phyloP scores from a whole-genome alignment of 2,329 filamentous ascomycete genomes.

The Ophiostoma piceae region DNA sequence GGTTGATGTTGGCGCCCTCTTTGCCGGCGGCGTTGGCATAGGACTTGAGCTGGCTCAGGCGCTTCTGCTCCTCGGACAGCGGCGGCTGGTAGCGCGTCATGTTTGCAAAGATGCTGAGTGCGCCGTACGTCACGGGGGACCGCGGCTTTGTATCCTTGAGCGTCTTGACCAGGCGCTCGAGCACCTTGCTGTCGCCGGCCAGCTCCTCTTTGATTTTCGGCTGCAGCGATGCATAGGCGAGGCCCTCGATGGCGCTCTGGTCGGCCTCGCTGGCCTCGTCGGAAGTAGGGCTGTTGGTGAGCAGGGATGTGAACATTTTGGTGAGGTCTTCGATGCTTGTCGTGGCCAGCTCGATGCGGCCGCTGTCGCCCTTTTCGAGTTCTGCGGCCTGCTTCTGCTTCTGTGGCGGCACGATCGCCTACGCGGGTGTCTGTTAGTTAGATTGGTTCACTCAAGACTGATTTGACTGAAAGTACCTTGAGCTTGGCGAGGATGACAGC shows the following conservation, averaged over 20 bases:
- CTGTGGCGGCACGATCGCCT: slow-evolving; percentile 48
- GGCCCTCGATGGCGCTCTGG: slow-evolving; percentile 72
- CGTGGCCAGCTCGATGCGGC: slow-evolving; percentile 44
- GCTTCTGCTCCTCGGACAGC: slow-evolving; percentile 84
- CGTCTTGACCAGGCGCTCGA: slow-evolving; percentile 63
- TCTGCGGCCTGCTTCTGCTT: slow-evolving; percentile 32
- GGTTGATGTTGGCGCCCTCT: slow-evolving; percentile 46
- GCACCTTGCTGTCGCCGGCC: slow-evolving; percentile 59
- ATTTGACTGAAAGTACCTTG: slow-evolving; percentile 45
- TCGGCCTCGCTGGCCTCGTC: slow-evolving; percentile 42
- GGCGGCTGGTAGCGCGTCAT: slow-evolving; percentile 73
- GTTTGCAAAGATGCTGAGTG: slow-evolving; percentile 78
- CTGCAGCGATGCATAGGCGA: slow-evolving; percentile 86
- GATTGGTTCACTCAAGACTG: slow-evolving; percentile 30
- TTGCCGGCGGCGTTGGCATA: slow-evolving; percentile 83
- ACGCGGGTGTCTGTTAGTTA: slow-evolving; percentile 41
- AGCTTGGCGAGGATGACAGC: slow-evolving; percentile 73
- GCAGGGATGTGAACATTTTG: slow-evolving; percentile 60
- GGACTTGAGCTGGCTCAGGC: slow-evolving; percentile 84
- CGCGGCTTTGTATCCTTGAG: slow-evolving; percentile 55
- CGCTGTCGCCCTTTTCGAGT: slow-evolving; percentile 35
- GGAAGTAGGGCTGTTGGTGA: slow-evolving; percentile 46
- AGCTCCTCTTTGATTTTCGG: slow-evolving; percentile 79
- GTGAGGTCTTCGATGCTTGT: slow-evolving; percentile 63
- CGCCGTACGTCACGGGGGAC: slow-evolving; percentile 74